These are phyloP conservation scores for Gloeostereum incarnatum DNA, from an alignment of 768 basidiomycete species.

Conservation along the genomic window DNA sequence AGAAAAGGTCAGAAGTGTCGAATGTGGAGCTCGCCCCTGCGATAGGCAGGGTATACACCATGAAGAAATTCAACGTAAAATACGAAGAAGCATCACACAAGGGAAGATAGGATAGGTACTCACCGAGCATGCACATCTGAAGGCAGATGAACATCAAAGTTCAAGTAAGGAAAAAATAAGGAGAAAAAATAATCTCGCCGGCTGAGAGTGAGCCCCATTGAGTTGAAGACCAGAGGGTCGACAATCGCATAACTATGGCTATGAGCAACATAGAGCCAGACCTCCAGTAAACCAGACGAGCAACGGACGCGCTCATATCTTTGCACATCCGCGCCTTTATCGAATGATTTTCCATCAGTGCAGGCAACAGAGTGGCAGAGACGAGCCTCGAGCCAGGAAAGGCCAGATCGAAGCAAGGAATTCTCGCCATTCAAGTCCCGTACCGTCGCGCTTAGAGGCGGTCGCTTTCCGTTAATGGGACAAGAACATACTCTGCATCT, in stretches of 20 bases:
- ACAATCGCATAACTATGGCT: constrained; percentile 86
- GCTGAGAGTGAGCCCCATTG: constrained; percentile 90
- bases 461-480: constrained; percentile 58
- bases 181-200: constrained; percentile 31
- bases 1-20: constrained; percentile 44
- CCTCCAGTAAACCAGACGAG: constrained; percentile 29
- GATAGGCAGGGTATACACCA: constrained; percentile 58
- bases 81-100: constrained; percentile 45
- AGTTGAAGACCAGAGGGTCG: constrained; percentile 50
- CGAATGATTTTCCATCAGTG: constrained; percentile 22
- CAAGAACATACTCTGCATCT: constrained; percentile 65
- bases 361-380: constrained; percentile 51
- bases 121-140: constrained; percentile 8
- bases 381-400: constrained; percentile 19
- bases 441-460: constrained; percentile 66
- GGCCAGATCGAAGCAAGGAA: constrained; percentile 25
- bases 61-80: constrained; percentile 84
- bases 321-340: constrained; percentile 45
- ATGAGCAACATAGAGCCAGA: constrained; percentile 64
- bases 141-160: constrained; percentile 38
- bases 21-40: constrained; percentile 66
- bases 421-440: constrained; percentile 43
- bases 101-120: constrained; percentile 11
- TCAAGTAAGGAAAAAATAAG: constrained; percentile 47
- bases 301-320: constrained; percentile 66